phyloP scores from a whole-genome alignment of 148 eudicot genomes.

The Rheum nobile region DNA sequence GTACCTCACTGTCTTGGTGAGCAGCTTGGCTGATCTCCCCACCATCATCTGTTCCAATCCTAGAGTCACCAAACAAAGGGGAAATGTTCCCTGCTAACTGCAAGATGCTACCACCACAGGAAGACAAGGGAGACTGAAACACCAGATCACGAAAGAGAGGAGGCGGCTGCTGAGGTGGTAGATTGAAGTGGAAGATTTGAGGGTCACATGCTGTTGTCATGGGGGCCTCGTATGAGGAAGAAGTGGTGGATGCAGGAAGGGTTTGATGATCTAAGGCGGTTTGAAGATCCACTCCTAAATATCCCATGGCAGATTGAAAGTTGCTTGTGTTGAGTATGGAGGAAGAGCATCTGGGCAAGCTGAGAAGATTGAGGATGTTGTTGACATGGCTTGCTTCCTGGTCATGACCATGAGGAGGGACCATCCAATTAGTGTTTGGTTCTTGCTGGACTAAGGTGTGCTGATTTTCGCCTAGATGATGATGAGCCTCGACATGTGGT shows the following conservation, averaged over 20 bases:
- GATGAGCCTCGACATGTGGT: background rate
- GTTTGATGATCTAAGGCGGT: conserved; percentile 2
- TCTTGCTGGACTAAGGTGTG: conserved; percentile 2
- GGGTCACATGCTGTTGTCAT: background rate
- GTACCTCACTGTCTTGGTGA: conserved; percentile 1
- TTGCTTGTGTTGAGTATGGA: conserved; percentile 1
- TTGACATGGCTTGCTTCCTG: background rate
- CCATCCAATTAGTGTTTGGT: background rate
- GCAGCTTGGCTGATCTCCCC: background rate
- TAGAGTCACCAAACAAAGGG: conserved; percentile 6
- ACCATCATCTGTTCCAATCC: conserved; percentile 3
- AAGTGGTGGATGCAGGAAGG: background rate
- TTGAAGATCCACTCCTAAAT: conserved; percentile 1
- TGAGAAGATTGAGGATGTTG: conserved; percentile 9
- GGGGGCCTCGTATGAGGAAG: conserved; percentile 2
- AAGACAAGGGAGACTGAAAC: background rate
- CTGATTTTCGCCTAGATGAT: conserved; percentile 6
- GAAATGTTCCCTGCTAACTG: background rate
- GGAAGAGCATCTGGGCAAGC: background rate
- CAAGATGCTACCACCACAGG: background rate
- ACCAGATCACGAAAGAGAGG: conserved; percentile 5
- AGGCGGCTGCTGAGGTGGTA: conserved; percentile 7
- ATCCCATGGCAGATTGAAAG: background rate
- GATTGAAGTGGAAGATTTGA: conserved; percentile 3
- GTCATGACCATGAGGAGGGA: conserved; percentile 4